Base-by-base conservation (phyloP, 2,329 filamentous ascomycete genomes). In the Aspergillus sp. region DNA sequence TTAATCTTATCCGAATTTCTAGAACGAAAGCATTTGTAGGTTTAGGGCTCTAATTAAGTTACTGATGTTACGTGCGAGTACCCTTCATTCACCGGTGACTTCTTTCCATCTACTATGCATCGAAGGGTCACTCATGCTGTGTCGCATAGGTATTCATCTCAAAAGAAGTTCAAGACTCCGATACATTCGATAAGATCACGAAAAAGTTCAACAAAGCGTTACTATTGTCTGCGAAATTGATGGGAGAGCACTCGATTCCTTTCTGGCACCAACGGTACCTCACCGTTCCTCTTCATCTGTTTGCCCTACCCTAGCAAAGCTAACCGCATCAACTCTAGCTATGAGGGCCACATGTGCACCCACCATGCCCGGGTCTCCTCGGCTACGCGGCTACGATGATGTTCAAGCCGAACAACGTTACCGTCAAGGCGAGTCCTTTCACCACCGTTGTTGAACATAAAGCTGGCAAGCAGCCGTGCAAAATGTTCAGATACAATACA, bases 361-460 rank as follows among this genome's bases (percentile, higher is more conserved):
- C 60, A 67, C 59, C 42, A 74, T 74, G 68, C 60, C 73, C 0
- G n/a, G 63, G 67, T 1, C 45, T 75, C 2, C 60, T 75, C 3
- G 73, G 73, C 1, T 75, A 75, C 53, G 71, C 75, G 23, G 73
- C 73, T 63, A 73, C 73, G 0, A 76, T 76, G 73, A 30, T 77
- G 20, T 76, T 75, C 49, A 76, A 77, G 43, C 73, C 74, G 0
- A 77, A 77, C 60, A 77, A 76, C 32, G 69, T 76, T 1, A 62
- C 72, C 1, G 54, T 74, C 0, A 74, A 77, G 49, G 73, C 68
- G 1, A 75, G 71, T 38, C 74, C 74, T 0, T 52, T 75, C 10
- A 70, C 71, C 0, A 76, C 72, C 0, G 48, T 73, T 2, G 65
- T 70, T 3, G 74, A 77, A 51, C 66, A 72, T 4, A 61, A 68